Evolutionary conservation across 2,329 filamentous ascomycete species (phyloP), one percentile per base, ranked within the genome.

Genomic region (Microsporum audouinii): DNA sequence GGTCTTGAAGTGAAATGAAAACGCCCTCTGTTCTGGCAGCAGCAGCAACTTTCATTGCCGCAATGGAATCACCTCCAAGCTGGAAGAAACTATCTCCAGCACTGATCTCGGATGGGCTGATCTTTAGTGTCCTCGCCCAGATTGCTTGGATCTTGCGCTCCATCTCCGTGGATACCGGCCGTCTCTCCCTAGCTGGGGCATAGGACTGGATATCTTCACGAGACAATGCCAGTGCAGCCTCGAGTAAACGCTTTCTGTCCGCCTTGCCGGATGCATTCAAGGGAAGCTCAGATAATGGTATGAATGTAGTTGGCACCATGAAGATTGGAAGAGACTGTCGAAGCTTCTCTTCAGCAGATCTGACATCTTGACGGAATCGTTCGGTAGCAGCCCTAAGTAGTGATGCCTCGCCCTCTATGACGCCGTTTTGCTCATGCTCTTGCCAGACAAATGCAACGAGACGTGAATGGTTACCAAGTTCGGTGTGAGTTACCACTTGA

Each of bases 201-300:
- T 49, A 59, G 5, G 36, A 8, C 33, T 49, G 39, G 33, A 60
- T 33, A 34, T 57, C 33, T 27, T 49, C 51, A 1, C 53, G 36
- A 23, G 39, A 51, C 27, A 63, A 41, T 23, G 56, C 36, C 17
- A 57, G 38, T 31, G 43, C 68, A 2, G 72, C 65, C 33, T 67
- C 63, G 14, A 70, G 65, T 12, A 74, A 60, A 10, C 29, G 12
- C 58, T 62, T 62, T 43, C 73, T 67, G 57, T 75, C 70, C 2
- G 71, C 64, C 59, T 75, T 75, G 0, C 71, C 72, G 29, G 71
- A 73, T 8, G 70, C 71, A 1, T 69, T 70, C 66, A 72, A 68
- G 1, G 72, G 73, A 14, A 62, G 43, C 29, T 8, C 12, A 8
- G 53, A 29, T 10, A 69, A 31, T 10, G 41, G 58, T 27, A 60